Evolutionary conservation across 192 early-diverging fungal genomes (phyloP), one percentile per base, ranked within the genome.

Genomic region (Glomus cerebriforme): DNA sequence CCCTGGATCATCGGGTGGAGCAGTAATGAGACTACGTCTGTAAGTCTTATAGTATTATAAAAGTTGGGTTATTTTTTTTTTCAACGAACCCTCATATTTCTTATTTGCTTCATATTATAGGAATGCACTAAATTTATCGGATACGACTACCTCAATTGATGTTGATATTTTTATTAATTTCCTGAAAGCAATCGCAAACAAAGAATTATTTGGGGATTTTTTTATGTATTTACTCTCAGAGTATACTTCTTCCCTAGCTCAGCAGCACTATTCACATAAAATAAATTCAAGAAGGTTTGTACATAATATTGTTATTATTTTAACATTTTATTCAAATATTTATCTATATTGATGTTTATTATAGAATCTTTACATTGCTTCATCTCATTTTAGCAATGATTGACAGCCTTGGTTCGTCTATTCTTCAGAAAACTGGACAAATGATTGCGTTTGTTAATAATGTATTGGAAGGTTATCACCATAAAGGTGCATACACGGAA

Each of bases 201-300:
- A 87, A 1, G 85, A 86, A 26, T 76, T 96, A 1, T 75, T 87
- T 1, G 93, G 93, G 31, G 92, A 91, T 59, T 82, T 96, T 24
- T 96, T 95, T 79, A 86, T 96, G 74, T 87, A 87, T 67, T 79
- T 96, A 35, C 76, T 95, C 63, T 92, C 92, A 58, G 89, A 93
- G 64, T 94, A 95, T 78, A 83, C 86, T 66, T 83, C 86, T 54
- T 81, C 90, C 58, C 79, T 83, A 86, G 74, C 80, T 72, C 84
- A 79, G 60, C 83, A 77, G 22, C 22, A 29, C 3, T 63, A 7
- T 7, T 34, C 69, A 29, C 68, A 78, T 27, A 72, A 72, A 9
- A 73, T 83, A 62, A 79, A 85, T 59, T 87, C 89, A 65, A 86
- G 84, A 82, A 81, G 78, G 89, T 90, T 83, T 71, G 71, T 66